These are phyloP conservation scores for Pseudoscleropodium purum DNA, from an alignment of 225 moss, liverwort and hornwort species.

Conservation along the genomic window DNA sequence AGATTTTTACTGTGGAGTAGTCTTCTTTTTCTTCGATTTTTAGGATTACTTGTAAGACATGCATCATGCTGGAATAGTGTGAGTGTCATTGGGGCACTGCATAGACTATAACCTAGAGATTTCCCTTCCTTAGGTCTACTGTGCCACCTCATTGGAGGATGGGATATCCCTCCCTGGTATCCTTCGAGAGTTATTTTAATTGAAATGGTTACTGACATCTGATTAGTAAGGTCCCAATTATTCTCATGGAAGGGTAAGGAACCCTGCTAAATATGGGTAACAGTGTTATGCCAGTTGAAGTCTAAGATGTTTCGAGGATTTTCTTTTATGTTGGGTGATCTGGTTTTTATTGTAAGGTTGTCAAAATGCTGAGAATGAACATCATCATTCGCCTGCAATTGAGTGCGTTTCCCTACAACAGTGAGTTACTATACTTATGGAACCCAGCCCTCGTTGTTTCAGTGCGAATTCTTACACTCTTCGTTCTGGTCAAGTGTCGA, in stretches of 20 bases:
- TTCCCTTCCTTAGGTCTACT: neutral
- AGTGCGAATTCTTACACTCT: neutral
- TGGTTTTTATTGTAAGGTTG: neutral
- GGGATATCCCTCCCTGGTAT: neutral
- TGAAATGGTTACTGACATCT: neutral
- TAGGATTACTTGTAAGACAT: neutral
- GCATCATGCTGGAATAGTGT: neutral
- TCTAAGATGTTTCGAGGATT: neutral
- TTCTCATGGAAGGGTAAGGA: neutral
- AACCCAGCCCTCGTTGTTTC: neutral
- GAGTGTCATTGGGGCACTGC: neutral
- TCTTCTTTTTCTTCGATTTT: neutral
- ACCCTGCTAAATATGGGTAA: neutral
- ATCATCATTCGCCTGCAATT: neutral
- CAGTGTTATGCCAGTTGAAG: neutral
- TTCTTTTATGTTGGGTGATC: neutral
- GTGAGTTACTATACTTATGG: neutral
- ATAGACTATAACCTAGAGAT: neutral
- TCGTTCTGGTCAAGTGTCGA: neutral
- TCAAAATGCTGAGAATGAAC: neutral
- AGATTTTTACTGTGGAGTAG: neutral
- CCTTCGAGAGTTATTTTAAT: neutral
- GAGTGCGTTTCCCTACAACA: neutral
- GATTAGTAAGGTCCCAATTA: neutral
- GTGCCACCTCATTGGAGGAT: neutral